Percentiles rank a stretch among this genome's conserved stretches.
Evolutionary conservation across 768 basidiomycete genomes (phyloP).

Genomic region (Artomyces pyxidatus): DNA sequence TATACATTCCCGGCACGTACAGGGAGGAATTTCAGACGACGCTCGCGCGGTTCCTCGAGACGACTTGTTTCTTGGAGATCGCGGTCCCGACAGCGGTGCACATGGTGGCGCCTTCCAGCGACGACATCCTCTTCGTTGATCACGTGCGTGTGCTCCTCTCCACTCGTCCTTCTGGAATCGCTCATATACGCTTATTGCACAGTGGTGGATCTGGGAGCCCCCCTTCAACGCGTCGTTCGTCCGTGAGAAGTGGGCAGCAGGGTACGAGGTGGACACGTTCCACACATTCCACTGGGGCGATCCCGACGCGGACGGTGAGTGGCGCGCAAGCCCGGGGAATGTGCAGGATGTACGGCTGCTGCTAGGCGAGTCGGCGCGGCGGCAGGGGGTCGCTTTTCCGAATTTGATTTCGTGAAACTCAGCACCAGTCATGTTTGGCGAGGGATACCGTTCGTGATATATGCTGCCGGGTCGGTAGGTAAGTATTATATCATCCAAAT

Average conservation of each 20-base stretch:
- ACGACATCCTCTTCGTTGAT: slow-evolving; percentile 39
- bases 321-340: slow-evolving; percentile 27
- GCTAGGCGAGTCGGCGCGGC: slow-evolving; percentile 29
- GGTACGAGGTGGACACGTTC: slow-evolving; percentile 43
- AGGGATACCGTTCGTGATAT: too few relatives aligned
- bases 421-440: not conserved
- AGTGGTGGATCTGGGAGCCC: slow-evolving; percentile 43
- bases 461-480: too few relatives aligned
- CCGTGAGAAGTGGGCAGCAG: slow-evolving; percentile 36
- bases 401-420: not conserved
- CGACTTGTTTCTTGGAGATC: slow-evolving; percentile 42
- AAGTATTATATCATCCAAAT: too few relatives aligned
- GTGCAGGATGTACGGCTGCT: slow-evolving; percentile 31
- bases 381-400: slow-evolving; percentile 27
- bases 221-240: slow-evolving; percentile 41
- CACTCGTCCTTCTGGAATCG: not conserved
- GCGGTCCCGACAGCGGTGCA: slow-evolving; percentile 39
- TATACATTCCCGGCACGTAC: slow-evolving; percentile 39
- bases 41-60: slow-evolving; percentile 37
- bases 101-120: slow-evolving; percentile 30
- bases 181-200: not conserved
- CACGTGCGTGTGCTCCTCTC: slow-evolving; percentile 26
- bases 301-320: slow-evolving; percentile 23
- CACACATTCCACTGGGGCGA: slow-evolving; percentile 46
- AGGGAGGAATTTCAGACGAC: slow-evolving; percentile 32